Percentiles rank a stretch among this genome's conserved stretches.
Evolutionary conservation across 2,329 filamentous ascomycete species (phyloP).

Genomic region (Septoria linicola): DNA sequence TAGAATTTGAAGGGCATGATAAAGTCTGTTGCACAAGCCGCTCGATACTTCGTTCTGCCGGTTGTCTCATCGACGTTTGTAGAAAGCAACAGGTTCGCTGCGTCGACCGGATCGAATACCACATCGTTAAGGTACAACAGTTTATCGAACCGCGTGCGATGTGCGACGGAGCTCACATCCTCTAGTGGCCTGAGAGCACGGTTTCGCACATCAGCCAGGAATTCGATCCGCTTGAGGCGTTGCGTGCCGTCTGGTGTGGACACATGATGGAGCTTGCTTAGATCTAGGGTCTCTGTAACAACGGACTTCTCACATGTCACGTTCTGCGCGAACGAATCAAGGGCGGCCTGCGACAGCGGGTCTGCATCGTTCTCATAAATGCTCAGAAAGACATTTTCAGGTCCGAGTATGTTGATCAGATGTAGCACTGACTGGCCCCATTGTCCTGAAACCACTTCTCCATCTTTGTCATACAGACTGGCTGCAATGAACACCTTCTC

Average conservation of each 20-base stretch:
- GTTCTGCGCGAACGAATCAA: constrained; percentile 54
- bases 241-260: constrained; percentile 61
- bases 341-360: constrained; percentile 53
- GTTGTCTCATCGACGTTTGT: constrained; percentile 53
- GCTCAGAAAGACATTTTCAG: constrained; percentile 67
- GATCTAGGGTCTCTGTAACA: constrained; percentile 59
- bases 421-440: constrained; percentile 64
- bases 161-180: constrained; percentile 45
- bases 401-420: constrained; percentile 65
- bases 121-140: constrained; percentile 68
- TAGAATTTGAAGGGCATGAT: constrained; percentile 67
- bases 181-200: constrained; percentile 65
- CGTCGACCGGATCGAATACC: constrained; percentile 59
- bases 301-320: constrained; percentile 52
- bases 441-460: constrained; percentile 58
- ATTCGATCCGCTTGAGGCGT: constrained; percentile 71
- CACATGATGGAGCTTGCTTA: constrained; percentile 58
- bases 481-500: constrained; percentile 74
- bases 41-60: constrained; percentile 59
- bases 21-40: constrained; percentile 71
- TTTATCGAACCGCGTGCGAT: constrained; percentile 51
- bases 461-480: constrained; percentile 65
- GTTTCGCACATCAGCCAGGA: constrained; percentile 71
- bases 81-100: constrained; percentile 62
- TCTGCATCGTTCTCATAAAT: constrained; percentile 73